These are phyloP conservation scores for Malus domestica DNA, from an alignment of 306 rosid genomes.

Conservation along the genomic window DNA sequence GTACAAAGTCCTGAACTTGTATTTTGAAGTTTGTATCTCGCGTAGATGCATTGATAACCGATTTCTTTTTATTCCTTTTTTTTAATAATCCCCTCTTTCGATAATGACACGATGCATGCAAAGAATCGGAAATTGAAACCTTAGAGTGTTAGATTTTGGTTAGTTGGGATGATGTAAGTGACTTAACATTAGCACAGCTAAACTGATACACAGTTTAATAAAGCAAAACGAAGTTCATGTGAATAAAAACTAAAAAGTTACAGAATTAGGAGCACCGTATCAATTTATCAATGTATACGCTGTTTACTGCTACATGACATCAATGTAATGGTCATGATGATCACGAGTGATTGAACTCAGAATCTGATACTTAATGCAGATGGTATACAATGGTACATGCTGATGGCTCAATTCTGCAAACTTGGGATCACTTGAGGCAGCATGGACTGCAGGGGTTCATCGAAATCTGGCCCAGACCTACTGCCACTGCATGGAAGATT, in stretches of 20 bases:
- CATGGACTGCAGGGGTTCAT: slow-evolving; percentile 43
- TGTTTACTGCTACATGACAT: neutral
- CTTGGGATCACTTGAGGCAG: slow-evolving; percentile 37
- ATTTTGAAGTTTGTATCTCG: neutral
- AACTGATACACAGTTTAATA: neutral
- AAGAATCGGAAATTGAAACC: neutral
- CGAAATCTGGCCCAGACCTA: slow-evolving; percentile 70
- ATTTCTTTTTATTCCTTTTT: neutral
- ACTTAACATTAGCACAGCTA: neutral
- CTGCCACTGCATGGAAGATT: slow-evolving; percentile 50
- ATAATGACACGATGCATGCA: neutral
- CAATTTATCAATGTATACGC: neutral
- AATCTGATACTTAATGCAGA: slow-evolving; percentile 37
- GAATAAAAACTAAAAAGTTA: neutral
- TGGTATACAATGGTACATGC: slow-evolving; percentile 92
- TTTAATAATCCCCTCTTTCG: neutral
- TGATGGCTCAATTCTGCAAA: slow-evolving; percentile 60
- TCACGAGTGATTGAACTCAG: neutral
- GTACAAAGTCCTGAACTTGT: neutral
- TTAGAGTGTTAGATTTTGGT: neutral
- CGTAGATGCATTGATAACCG: neutral
- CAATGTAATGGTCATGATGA: neutral
- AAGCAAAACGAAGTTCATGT: neutral
- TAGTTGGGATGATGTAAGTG: neutral
- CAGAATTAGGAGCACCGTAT: neutral